These are phyloP conservation scores for Lepidopterella palustris DNA, from an alignment of 495 filamentous ascomycete genomes.

Conservation along the genomic window DNA sequence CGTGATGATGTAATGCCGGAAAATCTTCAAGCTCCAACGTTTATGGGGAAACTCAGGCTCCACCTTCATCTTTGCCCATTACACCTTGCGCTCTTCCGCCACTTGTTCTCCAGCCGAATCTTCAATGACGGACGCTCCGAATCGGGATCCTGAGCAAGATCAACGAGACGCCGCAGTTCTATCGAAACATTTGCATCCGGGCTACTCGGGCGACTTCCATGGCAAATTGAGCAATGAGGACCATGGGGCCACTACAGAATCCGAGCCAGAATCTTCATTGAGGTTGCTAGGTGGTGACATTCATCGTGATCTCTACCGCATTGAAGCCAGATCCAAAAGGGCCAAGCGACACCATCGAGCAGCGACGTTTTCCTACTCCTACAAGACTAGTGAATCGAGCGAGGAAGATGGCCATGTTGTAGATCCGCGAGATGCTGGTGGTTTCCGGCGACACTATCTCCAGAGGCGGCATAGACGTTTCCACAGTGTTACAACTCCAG, in stretches of 20 bases:
- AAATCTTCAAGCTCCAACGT: too few species aligned
- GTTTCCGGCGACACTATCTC: constrained; percentile 51
- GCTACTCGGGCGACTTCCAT: constrained; percentile 40
- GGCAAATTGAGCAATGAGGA: constrained; percentile 14
- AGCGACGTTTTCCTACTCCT: constrained; percentile 50
- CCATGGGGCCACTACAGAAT: background rate
- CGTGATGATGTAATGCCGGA: too few species aligned
- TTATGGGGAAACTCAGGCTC: too few species aligned
- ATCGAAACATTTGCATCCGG: constrained; percentile 39
- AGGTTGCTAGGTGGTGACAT: constrained; percentile 62
- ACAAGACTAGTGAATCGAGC: constrained; percentile 13
- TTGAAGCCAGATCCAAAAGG: constrained; percentile 42
- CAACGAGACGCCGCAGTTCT: constrained; percentile 35
- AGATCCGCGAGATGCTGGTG: constrained; percentile 52
- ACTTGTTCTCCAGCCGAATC: too few species aligned
- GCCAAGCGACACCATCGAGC: constrained; percentile 46
- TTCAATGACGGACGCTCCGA: constrained; percentile 17
- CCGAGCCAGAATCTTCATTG: constrained; percentile 48
- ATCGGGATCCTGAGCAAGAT: constrained; percentile 4
- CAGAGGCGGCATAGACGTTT: constrained; percentile 32
- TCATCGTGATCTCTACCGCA: constrained; percentile 61
- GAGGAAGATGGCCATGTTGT: constrained; percentile 36
- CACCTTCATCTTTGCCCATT: too few species aligned
- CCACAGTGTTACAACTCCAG: constrained; percentile 41
- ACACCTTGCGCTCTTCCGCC: too few species aligned